A percentile compares a stretch with the other conserved stretches of the same genome.
phyloP scores from a whole-genome alignment of 2,329 filamentous ascomycete species.

The Aciculosporium take region DNA sequence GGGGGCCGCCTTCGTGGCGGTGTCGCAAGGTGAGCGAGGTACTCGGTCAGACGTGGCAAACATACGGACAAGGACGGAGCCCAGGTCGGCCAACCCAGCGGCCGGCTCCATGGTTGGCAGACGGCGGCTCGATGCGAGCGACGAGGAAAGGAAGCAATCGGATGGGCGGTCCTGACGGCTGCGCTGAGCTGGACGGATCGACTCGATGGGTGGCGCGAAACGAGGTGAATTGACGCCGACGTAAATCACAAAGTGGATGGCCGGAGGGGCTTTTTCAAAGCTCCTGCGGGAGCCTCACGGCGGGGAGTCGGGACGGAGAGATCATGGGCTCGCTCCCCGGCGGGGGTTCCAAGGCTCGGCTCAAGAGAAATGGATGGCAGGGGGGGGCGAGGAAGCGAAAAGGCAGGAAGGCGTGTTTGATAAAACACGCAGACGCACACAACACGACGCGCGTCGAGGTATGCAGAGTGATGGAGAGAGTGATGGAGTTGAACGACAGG shows the following conservation, averaged over 20 bases:
- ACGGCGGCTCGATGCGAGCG: background rate
- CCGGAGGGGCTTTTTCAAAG: constrained; percentile 4
- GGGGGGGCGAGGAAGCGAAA: no score
- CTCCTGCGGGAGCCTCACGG: constrained; percentile 13
- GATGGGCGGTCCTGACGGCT: background rate
- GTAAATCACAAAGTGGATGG: background rate
- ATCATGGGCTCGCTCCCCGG: constrained; percentile 9
- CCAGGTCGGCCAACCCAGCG: constrained; percentile 15
- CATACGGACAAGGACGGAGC: constrained; percentile 20
- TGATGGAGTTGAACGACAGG: background rate
- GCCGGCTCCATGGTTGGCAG: constrained; percentile 12
- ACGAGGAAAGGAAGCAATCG: background rate
- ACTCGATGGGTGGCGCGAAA: background rate
- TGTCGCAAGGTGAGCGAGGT: background rate
- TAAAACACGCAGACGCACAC: no score
- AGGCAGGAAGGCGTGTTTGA: no score
- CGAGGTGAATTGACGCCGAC: background rate
- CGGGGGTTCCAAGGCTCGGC: background rate
- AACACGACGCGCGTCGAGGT: no score
- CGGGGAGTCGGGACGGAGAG: constrained; percentile 9
- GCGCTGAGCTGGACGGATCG: background rate
- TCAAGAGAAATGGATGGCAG: background rate
- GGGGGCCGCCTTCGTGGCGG: no score
- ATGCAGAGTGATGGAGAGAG: no score
- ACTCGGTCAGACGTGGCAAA: background rate